Evolutionary conservation across 768 basidiomycete genomes (phyloP), one percentile per base, ranked within the genome.

Genomic region (Tephrocybe sp.): DNA sequence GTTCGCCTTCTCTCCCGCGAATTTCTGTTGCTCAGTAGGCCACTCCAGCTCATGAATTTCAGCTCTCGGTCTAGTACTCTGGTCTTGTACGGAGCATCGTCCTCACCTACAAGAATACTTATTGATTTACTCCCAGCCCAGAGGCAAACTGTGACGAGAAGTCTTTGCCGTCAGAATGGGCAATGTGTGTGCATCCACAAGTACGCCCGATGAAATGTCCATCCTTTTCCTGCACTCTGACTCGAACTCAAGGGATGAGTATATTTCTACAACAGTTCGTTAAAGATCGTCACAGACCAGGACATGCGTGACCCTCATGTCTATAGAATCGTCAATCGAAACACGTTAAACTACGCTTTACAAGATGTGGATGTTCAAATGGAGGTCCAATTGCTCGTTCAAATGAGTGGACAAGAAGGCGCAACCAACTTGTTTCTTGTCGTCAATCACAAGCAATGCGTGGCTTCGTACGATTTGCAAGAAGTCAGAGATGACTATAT

Each of bases 251-350:
- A 77, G 68, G 79, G 80, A 21, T 80, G 73, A 69, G 58, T 80
- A 11, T 82, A 83, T 58, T 82, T 79, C 60, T 62, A 64, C 51
- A 74, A 77, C 53, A 54, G 65, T 5, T 48, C 55, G 8, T 55
- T 68, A n/a, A 69, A 68, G 44, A 60, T 76, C 15, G 69, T 79
- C 22, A 73, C 75, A 22, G 77, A 79, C 54, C 76, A 79, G 44
- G 79, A 83, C 52, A 66, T 81, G 24, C 72, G 78, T 9, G 51
- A 63, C n/a, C 70, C 68, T 7, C 58, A 63, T 5, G 52, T 68
- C 5, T 59, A 69, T n/a, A 59, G 59, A n/a, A 45, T 59, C 11
- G 57, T 73, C 16, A 61, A 60, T 32, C 50, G 58, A 5, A 65
- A 64, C 39, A 63, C 65, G 21, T 36, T 44, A 13, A 56, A 61